Conservation (phyloP, 2,329 filamentous ascomycete genomes). For the Phaeosphaeriaceae sp. region DNA sequence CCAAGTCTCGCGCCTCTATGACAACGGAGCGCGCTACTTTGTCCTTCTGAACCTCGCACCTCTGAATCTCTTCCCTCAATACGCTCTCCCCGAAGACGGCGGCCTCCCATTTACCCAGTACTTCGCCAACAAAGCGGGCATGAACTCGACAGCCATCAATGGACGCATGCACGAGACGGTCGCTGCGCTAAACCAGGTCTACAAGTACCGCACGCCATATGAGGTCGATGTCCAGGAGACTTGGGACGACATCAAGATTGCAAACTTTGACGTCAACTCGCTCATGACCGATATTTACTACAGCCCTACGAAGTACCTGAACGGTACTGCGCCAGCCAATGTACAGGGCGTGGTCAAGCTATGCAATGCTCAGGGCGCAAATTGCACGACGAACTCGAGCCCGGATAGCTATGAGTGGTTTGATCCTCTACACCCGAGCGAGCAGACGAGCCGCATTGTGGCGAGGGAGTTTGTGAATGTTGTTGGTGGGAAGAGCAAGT, state of each 20-base stretch:
- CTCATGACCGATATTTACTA: slow-evolving; percentile 69
- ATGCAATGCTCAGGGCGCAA: slow-evolving; percentile 55
- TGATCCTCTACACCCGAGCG: slow-evolving; percentile 75
- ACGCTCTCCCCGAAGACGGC: slow-evolving; percentile 59
- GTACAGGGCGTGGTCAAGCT: slow-evolving; percentile 65
- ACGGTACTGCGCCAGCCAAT: slow-evolving; percentile 67
- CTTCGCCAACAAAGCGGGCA: slow-evolving; percentile 54
- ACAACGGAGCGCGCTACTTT: slow-evolving; percentile 71
- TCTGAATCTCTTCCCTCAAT: slow-evolving; percentile 71
- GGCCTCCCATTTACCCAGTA: slow-evolving; percentile 54
- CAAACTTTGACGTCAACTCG: slow-evolving; percentile 70
- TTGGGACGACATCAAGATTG: slow-evolving; percentile 65
- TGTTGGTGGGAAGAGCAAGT: slow-evolving; percentile 57
- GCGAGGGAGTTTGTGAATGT: slow-evolving; percentile 64
- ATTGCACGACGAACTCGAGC: slow-evolving; percentile 44
- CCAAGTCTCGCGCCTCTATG: slow-evolving; percentile 68
- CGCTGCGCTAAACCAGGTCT: slow-evolving; percentile 59
- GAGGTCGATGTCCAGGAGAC: slow-evolving; percentile 51
- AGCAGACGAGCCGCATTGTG: slow-evolving; percentile 66
- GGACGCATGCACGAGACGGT: slow-evolving; percentile 62
- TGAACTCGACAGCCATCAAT: slow-evolving; percentile 59
- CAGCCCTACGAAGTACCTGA: slow-evolving; percentile 67
- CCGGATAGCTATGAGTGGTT: slow-evolving; percentile 73
- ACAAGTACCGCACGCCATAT: slow-evolving; percentile 59
- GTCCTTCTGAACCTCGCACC: slow-evolving; percentile 75